Evolutionary conservation across 75 land plant species (phyloP).

Genomic region (Gnetum montanum): DNA sequence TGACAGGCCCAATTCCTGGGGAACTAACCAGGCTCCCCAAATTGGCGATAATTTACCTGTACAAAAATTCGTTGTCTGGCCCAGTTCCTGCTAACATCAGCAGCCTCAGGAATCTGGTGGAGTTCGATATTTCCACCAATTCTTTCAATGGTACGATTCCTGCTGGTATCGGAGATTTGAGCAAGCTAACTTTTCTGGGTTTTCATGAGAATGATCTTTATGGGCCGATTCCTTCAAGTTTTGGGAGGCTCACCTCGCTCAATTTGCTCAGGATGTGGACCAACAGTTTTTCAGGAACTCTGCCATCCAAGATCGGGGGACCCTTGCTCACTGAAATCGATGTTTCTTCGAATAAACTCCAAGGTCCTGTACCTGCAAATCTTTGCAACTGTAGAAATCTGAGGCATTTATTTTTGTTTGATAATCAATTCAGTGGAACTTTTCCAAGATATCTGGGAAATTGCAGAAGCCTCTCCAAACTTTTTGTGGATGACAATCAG

Average conservation of each 20-base stretch:
- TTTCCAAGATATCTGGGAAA: conserved; percentile 39
- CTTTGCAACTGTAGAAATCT: conserved; percentile 47
- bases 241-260: conserved; percentile 30
- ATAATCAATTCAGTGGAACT: conserved; percentile 48
- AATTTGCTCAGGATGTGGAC: conserved; percentile 38
- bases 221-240: conserved; percentile 38
- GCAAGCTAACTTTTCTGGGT: conserved; percentile 56
- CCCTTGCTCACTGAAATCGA: conserved; percentile 42
- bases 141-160: conserved; percentile 52
- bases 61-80: conserved; percentile 63
- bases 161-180: conserved; percentile 28
- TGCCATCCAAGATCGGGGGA: conserved; percentile 43
- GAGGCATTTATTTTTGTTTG: conserved; percentile 39
- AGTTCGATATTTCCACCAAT: conserved; percentile 61
- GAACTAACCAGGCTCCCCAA: conserved; percentile 30
- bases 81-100: conserved; percentile 38
- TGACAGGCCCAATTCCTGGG: conserved; percentile 49
- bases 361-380: conserved; percentile 50
- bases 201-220: conserved; percentile 43
- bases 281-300: conserved; percentile 33
- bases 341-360: conserved; percentile 39
- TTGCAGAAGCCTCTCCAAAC: conserved; percentile 41
- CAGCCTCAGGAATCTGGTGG: conserved; percentile 26
- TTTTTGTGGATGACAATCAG: conserved; percentile 35
- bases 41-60: conserved; percentile 64